phyloP scores from a whole-genome alignment of 768 basidiomycete genomes.

The Suillus lakei region DNA sequence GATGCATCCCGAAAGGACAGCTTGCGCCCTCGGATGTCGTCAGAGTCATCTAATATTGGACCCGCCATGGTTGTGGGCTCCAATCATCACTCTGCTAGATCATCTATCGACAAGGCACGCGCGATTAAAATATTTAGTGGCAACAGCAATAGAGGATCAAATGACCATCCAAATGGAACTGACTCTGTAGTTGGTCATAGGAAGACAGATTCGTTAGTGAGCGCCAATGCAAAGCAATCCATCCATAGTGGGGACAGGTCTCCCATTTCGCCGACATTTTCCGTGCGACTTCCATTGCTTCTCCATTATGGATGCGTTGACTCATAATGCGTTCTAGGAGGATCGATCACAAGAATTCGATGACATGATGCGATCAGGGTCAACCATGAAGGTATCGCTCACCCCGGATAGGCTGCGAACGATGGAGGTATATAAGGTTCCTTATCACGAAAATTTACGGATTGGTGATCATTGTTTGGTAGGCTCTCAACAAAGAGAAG shows the following conservation, averaged over 20 bases:
- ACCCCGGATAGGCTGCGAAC: conserved; percentile 92
- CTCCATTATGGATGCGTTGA: conserved; percentile 4
- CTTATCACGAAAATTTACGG: conserved; percentile 19
- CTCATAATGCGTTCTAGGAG: conserved; percentile 45
- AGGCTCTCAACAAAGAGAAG: conserved; percentile 81
- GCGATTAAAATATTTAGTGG: conserved; percentile 60
- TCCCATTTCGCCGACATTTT: conserved; percentile 39
- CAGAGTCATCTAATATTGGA: conserved; percentile 40
- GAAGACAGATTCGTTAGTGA: conserved; percentile 57
- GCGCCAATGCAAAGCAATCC: conserved; percentile 50
- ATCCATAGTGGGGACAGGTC: conserved; percentile 39
- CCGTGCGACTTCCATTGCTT: conserved; percentile 26
- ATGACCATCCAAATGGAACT: conserved; percentile 45
- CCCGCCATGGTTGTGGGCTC: conserved; percentile 16
- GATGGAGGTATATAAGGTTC: conserved; percentile 76
- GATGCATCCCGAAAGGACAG: conserved; percentile 27
- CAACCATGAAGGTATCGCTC: conserved; percentile 94
- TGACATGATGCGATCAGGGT: conserved; percentile 85
- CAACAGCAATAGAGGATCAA: conserved; percentile 40
- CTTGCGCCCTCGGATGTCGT: conserved; percentile 40
- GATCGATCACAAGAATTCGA: conserved; percentile 84
- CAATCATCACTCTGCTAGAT: conserved; percentile 42
- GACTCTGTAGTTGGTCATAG: conserved; percentile 54
- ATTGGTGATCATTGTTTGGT: conserved; percentile 15
- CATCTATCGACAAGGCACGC: conserved; percentile 69